Evolutionary conservation across 345 rosid species (phyloP), one percentile per base, ranked within the genome.

Genomic region (Gossypium raimondii): DNA sequence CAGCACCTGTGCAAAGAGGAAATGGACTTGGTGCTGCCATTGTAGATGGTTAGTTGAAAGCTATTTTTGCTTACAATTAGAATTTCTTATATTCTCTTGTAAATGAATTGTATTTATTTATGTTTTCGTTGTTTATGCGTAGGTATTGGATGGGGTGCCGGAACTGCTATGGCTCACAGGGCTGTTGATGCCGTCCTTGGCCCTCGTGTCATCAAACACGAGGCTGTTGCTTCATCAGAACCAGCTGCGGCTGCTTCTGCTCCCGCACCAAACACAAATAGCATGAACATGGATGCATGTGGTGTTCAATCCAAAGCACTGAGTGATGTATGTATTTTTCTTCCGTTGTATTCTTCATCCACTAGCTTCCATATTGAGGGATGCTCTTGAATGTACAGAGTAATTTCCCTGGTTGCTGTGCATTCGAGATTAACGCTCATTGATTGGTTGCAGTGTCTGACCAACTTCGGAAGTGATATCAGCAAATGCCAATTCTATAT

Each of bases 401-500:
- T 12, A 58, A 12, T 12, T 11, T 29, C 12, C 9, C 16, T 4
- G 24, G 8, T 70, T 27, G 2, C 2, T 12, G 18, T 22, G n/a
- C 70, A 22, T 45, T 11, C 2, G 2, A 24, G 43, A 69, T 11
- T 61, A 34, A 38, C 22, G 29, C 47, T 63, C 8, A 20, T 59
- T 55, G 20, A 7, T 11, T 17, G 22, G 3, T n/a, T 73, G 81
- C 79, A 81, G 89, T 86, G 90, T 78, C 59, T 81, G 63, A 79
- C 50, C 78, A 82, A 64, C 74, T 82, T 59, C 27, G 87, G 79
- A 17, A 82, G 55, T 55, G 83, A 84, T 57, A 86, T 83, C 62
- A 78, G 84, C 83, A 82, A 75, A 76, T 82, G 92, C 78, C 89
- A 85, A 61, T 85, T 84, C 82, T 87, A 77, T 80, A 84, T 86